Evolutionary conservation across 345 rosid species (phyloP).

Genomic region (Gossypioides kirkii): DNA sequence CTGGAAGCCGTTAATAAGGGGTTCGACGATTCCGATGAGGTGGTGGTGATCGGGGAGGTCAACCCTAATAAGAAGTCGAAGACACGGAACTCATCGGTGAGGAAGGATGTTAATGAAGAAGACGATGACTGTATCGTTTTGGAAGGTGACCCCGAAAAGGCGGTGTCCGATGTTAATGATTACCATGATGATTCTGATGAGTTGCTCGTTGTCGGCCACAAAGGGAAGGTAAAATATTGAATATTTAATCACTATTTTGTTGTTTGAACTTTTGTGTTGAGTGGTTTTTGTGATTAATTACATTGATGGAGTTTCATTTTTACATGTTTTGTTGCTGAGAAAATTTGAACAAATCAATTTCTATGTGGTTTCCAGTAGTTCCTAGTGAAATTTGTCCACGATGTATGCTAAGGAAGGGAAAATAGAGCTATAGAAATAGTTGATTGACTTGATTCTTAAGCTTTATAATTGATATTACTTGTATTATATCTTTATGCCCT

Average conservation of each 20-base stretch:
- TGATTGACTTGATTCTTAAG: background rate
- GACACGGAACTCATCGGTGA: slow-evolving; percentile 8
- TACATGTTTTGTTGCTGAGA: background rate
- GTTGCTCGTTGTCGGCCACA: slow-evolving; percentile 44
- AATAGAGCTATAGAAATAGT: background rate
- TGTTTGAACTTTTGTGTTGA: background rate
- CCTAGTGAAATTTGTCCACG: background rate
- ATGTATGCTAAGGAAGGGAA: background rate
- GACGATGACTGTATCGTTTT: slow-evolving; percentile 61
- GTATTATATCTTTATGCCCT: background rate
- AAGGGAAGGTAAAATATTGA: slow-evolving; percentile 36
- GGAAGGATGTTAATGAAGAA: slow-evolving; percentile 9
- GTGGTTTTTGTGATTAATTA: background rate
- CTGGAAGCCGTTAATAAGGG: slow-evolving; percentile 24
- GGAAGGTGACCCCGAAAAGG: slow-evolving; percentile 56
- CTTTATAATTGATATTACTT: background rate
- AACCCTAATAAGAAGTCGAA: slow-evolving; percentile 30
- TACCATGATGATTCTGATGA: slow-evolving; percentile 33
- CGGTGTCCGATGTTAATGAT: slow-evolving; percentile 14
- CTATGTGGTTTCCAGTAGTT: background rate
- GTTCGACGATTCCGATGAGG: slow-evolving; percentile 37
- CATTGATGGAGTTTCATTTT: background rate
- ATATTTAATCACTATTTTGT: background rate
- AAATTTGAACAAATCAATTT: background rate
- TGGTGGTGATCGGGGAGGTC: slow-evolving; percentile 47